Base-by-base conservation (phyloP, 768 basidiomycete genomes). In the Pholiota conissans region DNA sequence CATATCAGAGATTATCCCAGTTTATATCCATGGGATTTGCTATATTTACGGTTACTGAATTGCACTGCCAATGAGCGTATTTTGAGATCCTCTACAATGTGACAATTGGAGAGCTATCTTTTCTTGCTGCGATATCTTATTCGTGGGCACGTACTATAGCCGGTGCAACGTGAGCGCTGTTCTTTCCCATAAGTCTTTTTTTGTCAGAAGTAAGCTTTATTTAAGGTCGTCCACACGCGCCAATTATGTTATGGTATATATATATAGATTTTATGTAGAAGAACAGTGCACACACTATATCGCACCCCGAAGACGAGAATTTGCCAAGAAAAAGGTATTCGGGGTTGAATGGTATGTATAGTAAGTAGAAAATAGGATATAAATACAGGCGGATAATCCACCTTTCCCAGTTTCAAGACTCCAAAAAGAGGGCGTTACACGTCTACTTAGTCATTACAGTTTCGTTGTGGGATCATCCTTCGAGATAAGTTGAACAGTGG, bases 241-340 rank as follows among this genome's bases (percentile, higher is more conserved):
- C 47, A 28, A 48, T n/a, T 29, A n/a, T n/a, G n/a, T n/a, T n/a
- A n/a, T 14, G 37, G 16, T 3, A 39, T 6, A 8, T 42, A 42
- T 42, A 42, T 24, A 29, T 53, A 53, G 37, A 49, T 32, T 10
- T 1, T 45, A 18, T 32, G 26, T 18, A 28, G 32, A 20, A 49
- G 7, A n/a, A n/a, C n/a, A n/a, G n/a, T n/a, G n/a, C n/a, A 49
- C 32, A 34, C 32, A n/a, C 48, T 30, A 34, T 49, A 18, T 45
- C 42, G 18, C 42, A 10, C 13, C n/a, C 20, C 28, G 27, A 49
- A 49, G 48, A 30, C 48, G 49, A 50, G 49, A 50, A 50, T 14
- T 18, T 50, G 49, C 49, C 49, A 50, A 50, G 49, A 50, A 50
- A 35, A 50, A 50, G 34, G n/a, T 50, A 18, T 30, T 22, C 6